Base-by-base conservation (phyloP, 2,329 filamentous ascomycete species). In the Cercospora sojina region DNA sequence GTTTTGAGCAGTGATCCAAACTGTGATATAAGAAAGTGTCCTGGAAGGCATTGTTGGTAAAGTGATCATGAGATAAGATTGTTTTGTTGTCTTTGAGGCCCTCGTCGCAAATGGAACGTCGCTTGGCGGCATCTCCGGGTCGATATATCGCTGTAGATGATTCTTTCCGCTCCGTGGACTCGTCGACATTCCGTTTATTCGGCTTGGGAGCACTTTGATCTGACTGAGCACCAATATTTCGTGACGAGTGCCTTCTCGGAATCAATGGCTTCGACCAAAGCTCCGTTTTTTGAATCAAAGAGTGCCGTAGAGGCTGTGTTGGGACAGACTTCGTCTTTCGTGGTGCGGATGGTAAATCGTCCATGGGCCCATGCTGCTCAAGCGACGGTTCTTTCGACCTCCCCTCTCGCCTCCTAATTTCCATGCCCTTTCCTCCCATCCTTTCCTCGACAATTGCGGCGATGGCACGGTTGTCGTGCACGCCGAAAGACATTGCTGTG, bases 91-190 rank as follows among this genome's bases (percentile, higher is more conserved):
- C 23, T 6, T 29, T 31, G 31, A 25, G 43, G 35, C 35, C 41
- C 8, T 23, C 32, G 6, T 62, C 64, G 6, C 55, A 29, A 23
- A 59, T 60, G 3, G 62, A 59, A 23, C 69, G 59, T 51, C 67
- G 65, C 56, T 59, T 69, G 16, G 69, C 64, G 8, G 69, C 69
- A 41, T 70, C 69, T 32, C 69, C 69, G 13, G 69, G 69, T 47
- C 60, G 64, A 35, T 70, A 69, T 6, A 41, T 9, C 32, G 38
- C 49, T 12, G 32, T 18, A 27, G 23, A 43, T 25, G 23, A 16
- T n/a, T 59, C 57, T 29, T 47, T 59, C 20, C 35, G 4, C 7
- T 51, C 59, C 18, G 6, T 16, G 7, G 16, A 25, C 16, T 55
- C 20, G 38, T n/a, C 8, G 25, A 35, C 8, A 5, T n/a, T 13